Evolutionary conservation across 176 grass and related monocot species (phyloP), one percentile per base, ranked within the genome.

Genomic region (Aegilops longissima): DNA sequence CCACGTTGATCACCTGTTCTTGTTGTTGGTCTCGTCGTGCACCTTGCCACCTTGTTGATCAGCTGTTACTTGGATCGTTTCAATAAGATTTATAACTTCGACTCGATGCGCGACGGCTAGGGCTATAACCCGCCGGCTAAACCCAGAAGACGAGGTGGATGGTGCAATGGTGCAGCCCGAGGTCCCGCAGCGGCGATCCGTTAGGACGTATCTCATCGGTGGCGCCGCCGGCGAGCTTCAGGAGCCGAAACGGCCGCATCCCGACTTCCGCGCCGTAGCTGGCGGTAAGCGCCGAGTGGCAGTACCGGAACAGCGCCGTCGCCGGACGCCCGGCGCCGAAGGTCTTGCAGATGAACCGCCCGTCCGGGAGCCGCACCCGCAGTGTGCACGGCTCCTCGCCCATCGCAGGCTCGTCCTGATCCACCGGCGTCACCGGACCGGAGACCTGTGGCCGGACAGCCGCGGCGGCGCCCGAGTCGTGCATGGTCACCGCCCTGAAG

Each of bases 221-320:
- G 6, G 8, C 14, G 14, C 44, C 73, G 1, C 73, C 73, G 24
- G 45, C 73, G 73, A 76, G 27, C 73, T 3, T 47, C 44, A 76
- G 1, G 14, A 76, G 45, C 45, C 73, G 24, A 3, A 76, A 31
- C 24, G 72, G 44, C 42, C 3, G 42, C 72, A 7, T 13, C 12
- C 12, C 2, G 12, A 3, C 24, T 11, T 5, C 64, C 5, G 5
- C 64, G 23, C 24, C 44, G 24, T 0, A 42, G 4, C 18, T 9
- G 17, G 42, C 44, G 6, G 27, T 13, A 31, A 76, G 24, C 24
- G 25, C 73, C 44, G 44, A 8, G 23, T 29, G 42, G 42, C 73
- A 76, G 73, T 76, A 76, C 6, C 73, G 44, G 73, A 76, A 76
- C 44, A 76, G 44, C 73, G 73, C 24, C 73, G 45, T 27, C 24